Percentiles rank a stretch among this genome's conserved stretches.
Evolutionary conservation across 2,329 filamentous ascomycete genomes (phyloP).

Genomic region (Penicillium sp.): DNA sequence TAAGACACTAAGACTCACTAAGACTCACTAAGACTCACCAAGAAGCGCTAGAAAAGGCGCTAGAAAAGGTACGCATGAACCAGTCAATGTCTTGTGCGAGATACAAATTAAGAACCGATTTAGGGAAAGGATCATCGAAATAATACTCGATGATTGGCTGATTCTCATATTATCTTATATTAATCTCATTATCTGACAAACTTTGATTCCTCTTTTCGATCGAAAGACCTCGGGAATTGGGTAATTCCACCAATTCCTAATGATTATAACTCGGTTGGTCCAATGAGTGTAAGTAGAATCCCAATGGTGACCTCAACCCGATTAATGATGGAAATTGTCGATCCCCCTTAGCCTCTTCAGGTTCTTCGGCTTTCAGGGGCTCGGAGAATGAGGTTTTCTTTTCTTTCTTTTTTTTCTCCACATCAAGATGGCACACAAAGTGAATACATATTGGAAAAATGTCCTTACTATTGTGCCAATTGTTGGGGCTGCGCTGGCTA

Average conservation of each 20-base stretch:
- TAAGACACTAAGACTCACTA: not conserved
- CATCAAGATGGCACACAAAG: not conserved
- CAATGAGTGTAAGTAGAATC: not conserved
- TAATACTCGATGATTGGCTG: not conserved
- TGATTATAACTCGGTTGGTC: not conserved
- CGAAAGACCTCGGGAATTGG: not conserved
- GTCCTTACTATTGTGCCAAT: slow-evolving; percentile 19
- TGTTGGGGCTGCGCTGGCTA: slow-evolving; percentile 13
- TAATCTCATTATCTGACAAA: not conserved
- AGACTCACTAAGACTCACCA: not conserved
- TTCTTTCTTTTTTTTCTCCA: not conserved
- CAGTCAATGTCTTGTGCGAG: not conserved
- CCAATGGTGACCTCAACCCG: not conserved
- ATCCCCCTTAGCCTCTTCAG: not conserved
- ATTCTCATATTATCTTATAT: not conserved
- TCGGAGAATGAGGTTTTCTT: too few relatives aligned
- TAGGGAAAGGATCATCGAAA: not conserved
- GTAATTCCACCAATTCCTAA: too few relatives aligned
- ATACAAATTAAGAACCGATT: not conserved
- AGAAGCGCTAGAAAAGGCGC: not conserved
- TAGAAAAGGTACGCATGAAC: not conserved
- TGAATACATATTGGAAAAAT: slow-evolving; percentile 10
- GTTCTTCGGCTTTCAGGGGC: too few relatives aligned
- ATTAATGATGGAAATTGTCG: not conserved
- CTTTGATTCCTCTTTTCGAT: not conserved